These are phyloP conservation scores for Blakeslea trispora DNA, from an alignment of 371 early-diverging fungal species.

Conservation along the genomic window DNA sequence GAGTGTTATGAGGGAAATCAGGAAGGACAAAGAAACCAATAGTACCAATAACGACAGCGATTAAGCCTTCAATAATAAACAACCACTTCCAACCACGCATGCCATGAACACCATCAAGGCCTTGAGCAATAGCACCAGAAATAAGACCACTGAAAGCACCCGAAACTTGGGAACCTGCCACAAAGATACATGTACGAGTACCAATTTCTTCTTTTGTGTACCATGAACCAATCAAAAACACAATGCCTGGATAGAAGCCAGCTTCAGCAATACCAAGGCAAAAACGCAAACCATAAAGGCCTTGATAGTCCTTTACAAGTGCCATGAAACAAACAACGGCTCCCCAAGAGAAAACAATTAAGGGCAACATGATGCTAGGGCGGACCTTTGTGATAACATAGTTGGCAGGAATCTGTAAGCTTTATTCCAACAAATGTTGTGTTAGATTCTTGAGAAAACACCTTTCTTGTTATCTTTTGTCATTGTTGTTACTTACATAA, in stretches of 20 bases:
- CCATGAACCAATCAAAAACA: constrained; percentile 76
- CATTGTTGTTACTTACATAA: constrained; percentile 58
- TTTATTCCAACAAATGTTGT: too few relatives aligned
- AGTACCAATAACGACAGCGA: constrained; percentile 48
- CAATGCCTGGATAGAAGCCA: constrained; percentile 76
- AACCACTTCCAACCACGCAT: constrained; percentile 65
- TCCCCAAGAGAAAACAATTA: constrained; percentile 67
- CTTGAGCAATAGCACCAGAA: constrained; percentile 40
- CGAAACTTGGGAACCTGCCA: constrained; percentile 60
- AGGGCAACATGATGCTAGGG: constrained; percentile 59
- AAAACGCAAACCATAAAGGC: constrained; percentile 61
- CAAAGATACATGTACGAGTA: constrained; percentile 71
- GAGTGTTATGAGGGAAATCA: constrained; percentile 54
- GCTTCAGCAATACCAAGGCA: constrained; percentile 69
- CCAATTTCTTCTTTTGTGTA: constrained; percentile 77
- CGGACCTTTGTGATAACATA: constrained; percentile 51
- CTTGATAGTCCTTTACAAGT: constrained; percentile 42
- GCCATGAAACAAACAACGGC: constrained; percentile 62
- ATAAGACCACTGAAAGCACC: constrained; percentile 72
- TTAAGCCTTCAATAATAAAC: constrained; percentile 58
- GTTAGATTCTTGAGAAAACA: too few relatives aligned
- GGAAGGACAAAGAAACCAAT: constrained; percentile 55
- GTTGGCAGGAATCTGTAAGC: constrained; percentile 52
- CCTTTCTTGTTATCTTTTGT: too few relatives aligned
- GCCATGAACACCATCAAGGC: constrained; percentile 45